Evolutionary conservation across 208 protist genomes (phyloP).

Genomic region (Trichomonas vaginalis): DNA sequence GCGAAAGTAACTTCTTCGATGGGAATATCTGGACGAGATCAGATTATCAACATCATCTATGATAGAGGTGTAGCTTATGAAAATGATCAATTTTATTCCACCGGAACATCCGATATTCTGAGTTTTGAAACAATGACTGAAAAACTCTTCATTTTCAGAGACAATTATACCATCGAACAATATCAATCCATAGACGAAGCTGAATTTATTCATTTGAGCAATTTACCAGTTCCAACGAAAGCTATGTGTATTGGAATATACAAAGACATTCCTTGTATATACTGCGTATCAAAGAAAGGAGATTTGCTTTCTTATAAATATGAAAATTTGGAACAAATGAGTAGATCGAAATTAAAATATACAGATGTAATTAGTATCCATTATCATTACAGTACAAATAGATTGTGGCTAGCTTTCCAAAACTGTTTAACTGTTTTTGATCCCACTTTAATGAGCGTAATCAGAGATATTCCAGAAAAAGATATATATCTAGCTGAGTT

Average conservation of each 20-base stretch:
- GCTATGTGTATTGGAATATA: not conserved
- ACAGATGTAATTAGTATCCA: not conserved
- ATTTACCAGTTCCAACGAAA: not conserved
- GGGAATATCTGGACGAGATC: not conserved
- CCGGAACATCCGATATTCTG: not conserved
- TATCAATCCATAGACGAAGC: not conserved
- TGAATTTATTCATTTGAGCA: not conserved
- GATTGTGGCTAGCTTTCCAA: not conserved
- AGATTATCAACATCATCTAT: not conserved
- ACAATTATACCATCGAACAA: not conserved
- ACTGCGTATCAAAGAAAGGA: not conserved
- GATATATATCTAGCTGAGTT: not conserved
- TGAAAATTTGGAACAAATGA: not conserved
- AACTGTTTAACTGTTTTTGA: not conserved
- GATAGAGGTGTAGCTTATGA: not conserved
- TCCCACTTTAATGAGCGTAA: not conserved
- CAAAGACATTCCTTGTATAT: not conserved
- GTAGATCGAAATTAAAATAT: not conserved
- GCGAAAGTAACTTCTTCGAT: not conserved
- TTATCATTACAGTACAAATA: not conserved
- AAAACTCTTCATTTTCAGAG: not conserved
- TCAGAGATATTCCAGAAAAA: not conserved
- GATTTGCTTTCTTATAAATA: not conserved
- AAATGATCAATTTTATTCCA: not conserved
- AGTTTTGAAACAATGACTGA: not conserved